These are phyloP conservation scores for Hammondia hammondi DNA, from an alignment of 169 alveolate genomes.

Conservation along the genomic window DNA sequence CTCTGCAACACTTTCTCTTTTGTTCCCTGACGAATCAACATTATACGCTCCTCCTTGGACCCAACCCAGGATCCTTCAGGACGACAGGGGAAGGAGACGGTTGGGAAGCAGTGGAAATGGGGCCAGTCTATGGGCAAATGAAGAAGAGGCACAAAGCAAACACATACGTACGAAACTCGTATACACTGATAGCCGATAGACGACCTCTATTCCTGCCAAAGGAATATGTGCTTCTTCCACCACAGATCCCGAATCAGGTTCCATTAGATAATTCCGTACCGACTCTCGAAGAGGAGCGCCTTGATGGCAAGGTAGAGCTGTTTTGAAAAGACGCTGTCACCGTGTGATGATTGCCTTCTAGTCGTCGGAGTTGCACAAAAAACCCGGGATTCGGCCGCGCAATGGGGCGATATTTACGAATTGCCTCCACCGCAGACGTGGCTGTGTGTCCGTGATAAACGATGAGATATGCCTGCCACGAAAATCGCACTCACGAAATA, in stretches of 20 bases:
- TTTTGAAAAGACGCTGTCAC: neutral
- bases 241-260: neutral
- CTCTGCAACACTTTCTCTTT: neutral
- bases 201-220: too few species aligned
- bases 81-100: neutral
- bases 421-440: slow-evolving; percentile 23
- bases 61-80: neutral
- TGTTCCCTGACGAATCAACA: neutral
- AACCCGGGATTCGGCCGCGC: slow-evolving; percentile 60
- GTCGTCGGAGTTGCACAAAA: slow-evolving; percentile 49
- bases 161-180: too few species aligned
- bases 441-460: slow-evolving; percentile 41
- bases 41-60: neutral
- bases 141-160: too few species aligned
- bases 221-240: too few species aligned
- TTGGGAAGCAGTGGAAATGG: neutral
- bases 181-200: too few species aligned
- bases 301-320: neutral
- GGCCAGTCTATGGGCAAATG: neutral
- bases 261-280: neutral
- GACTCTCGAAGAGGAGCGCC: neutral
- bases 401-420: slow-evolving; percentile 48
- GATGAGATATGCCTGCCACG: slow-evolving; percentile 49
- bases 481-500: too few species aligned
- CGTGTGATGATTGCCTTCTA: neutral